phyloP scores from a whole-genome alignment of 345 rosid genomes.

The Mangifera indica region DNA sequence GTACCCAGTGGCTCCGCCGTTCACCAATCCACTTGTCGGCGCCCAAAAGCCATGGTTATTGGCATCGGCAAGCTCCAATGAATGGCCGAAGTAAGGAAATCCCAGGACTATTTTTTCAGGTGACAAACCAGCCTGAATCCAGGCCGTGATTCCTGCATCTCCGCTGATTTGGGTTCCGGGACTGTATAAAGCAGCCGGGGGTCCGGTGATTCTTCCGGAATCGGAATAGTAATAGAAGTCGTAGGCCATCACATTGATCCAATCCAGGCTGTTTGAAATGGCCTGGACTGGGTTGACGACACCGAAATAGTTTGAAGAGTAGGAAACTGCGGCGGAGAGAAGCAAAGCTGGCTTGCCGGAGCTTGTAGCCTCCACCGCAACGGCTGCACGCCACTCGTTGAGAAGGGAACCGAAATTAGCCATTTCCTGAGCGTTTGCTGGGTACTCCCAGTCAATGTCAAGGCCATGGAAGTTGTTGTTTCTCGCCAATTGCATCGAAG shows the following conservation, averaged over 20 bases:
- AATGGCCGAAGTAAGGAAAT: slow-evolving; percentile 56
- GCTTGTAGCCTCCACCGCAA: slow-evolving; percentile 27
- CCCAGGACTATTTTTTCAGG: slow-evolving; percentile 55
- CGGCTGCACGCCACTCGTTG: slow-evolving; percentile 36
- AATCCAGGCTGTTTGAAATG: slow-evolving; percentile 44
- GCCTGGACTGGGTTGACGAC: slow-evolving; percentile 23
- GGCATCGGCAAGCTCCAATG: slow-evolving; percentile 55
- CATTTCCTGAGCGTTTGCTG: slow-evolving; percentile 29
- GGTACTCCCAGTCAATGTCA: slow-evolving; percentile 47
- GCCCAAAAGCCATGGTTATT: slow-evolving; percentile 52
- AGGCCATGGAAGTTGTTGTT: slow-evolving; percentile 36
- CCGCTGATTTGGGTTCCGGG: slow-evolving; percentile 54
- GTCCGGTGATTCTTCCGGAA: slow-evolving; percentile 28
- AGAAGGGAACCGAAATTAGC: slow-evolving; percentile 28
- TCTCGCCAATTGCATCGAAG: slow-evolving; percentile 32
- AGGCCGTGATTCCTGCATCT: slow-evolving; percentile 47
- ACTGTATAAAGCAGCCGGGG: slow-evolving; percentile 54
- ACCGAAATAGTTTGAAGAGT: slow-evolving; percentile 7
- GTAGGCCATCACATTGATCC: slow-evolving; percentile 52
- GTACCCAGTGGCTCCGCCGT: slow-evolving; percentile 33
- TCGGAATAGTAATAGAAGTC: slow-evolving; percentile 28
- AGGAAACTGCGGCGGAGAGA: slow-evolving; percentile 39
- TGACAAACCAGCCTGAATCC: slow-evolving; percentile 55
- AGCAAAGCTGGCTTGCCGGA: slow-evolving; percentile 24
- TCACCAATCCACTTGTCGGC: slow-evolving; percentile 38